Evolutionary conservation across 305 asterid genomes (phyloP).

Genomic region (Solanum chacoense): DNA sequence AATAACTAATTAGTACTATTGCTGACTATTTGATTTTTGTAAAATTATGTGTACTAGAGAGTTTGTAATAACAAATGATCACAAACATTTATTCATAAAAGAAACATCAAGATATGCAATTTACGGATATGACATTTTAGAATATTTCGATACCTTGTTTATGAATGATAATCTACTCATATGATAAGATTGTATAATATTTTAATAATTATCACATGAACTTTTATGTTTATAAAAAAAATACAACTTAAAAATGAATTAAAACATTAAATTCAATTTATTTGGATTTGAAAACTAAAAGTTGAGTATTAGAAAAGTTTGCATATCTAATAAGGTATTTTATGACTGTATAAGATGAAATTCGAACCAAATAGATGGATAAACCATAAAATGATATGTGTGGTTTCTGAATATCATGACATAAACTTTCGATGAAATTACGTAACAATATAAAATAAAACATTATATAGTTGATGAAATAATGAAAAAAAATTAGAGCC

Average conservation of each 20-base stretch:
- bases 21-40: not conserved
- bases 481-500: not conserved
- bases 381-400: not conserved
- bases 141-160: not conserved
- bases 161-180: not conserved
- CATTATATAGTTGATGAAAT: not conserved
- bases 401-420: not conserved
- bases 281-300: not conserved
- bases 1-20: not conserved
- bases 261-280: not conserved
- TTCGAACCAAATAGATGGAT: not conserved
- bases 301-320: not conserved
- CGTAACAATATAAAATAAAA: not conserved
- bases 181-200: not conserved
- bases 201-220: not conserved
- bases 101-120: not conserved
- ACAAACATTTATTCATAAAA: not conserved
- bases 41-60: not conserved
- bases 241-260: not conserved
- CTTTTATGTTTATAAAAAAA: too few relatives aligned
- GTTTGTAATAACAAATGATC: not conserved
- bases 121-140: not conserved
- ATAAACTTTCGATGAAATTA: not conserved
- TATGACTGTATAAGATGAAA: not conserved
- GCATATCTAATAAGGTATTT: not conserved